Conservation (phyloP, 2,329 filamentous ascomycete genomes). For the Diaporthe citri region DNA sequence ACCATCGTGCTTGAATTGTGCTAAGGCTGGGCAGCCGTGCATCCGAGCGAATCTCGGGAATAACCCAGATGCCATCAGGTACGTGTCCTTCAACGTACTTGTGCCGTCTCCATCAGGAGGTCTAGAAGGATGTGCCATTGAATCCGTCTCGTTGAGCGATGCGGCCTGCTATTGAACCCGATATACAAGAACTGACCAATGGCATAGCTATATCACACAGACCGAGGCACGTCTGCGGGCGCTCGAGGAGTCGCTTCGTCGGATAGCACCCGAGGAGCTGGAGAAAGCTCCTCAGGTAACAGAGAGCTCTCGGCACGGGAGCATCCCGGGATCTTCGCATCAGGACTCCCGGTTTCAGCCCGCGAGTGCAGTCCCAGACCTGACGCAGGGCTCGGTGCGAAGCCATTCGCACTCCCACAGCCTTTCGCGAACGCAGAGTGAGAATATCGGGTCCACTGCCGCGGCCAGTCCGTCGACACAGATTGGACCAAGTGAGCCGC, state of each 20-base stretch:
- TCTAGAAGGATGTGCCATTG: background rate
- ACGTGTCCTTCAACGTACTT: background rate
- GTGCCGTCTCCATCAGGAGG: background rate
- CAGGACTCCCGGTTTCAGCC: background rate
- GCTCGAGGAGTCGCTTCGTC: conserved; percentile 43
- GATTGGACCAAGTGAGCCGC: conserved; percentile 41
- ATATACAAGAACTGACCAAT: conserved; percentile 2
- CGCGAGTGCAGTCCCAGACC: conserved; percentile 13
- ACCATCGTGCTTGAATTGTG: conserved; percentile 49
- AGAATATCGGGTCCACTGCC: background rate
- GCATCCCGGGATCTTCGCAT: background rate
- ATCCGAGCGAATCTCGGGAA: conserved; percentile 43
- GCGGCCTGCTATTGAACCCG: background rate
- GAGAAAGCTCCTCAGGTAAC: conserved; percentile 37
- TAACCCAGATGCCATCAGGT: conserved; percentile 39
- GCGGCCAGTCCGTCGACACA: conserved; percentile 35
- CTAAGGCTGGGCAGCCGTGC: conserved; percentile 47
- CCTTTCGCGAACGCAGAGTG: conserved; percentile 6
- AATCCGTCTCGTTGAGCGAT: no score
- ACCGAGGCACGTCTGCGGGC: conserved; percentile 39
- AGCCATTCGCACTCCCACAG: conserved; percentile 2
- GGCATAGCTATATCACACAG: conserved; percentile 29
- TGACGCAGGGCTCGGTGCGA: conserved; percentile 7
- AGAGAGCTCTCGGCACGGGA: conserved; percentile 10
- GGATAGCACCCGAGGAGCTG: conserved; percentile 44